These are phyloP conservation scores for Claviceps spartinae DNA, from an alignment of 2,329 filamentous ascomycete genomes.

Conservation along the genomic window DNA sequence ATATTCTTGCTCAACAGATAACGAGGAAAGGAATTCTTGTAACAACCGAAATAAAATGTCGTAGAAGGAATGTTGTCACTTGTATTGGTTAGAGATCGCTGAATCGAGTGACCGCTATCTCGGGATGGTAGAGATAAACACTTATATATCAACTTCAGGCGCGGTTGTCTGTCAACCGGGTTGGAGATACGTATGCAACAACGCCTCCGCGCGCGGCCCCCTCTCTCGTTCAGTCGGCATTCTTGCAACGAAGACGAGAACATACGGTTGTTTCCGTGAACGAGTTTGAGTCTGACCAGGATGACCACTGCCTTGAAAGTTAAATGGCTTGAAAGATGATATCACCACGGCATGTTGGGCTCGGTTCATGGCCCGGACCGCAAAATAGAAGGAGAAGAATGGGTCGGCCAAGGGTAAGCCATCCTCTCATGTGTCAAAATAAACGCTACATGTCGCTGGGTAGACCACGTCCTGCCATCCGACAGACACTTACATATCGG, in stretches of 20 bases:
- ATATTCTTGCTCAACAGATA: background rate
- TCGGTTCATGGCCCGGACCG: background rate
- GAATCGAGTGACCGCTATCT: background rate
- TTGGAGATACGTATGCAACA: background rate
- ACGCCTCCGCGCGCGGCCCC: too few relatives aligned
- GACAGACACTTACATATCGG: background rate
- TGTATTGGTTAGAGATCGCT: background rate
- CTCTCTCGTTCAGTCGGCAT: background rate
- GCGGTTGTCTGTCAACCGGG: background rate
- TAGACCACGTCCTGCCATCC: background rate
- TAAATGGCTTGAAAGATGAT: background rate
- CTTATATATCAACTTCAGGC: background rate
- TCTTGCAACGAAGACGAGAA: background rate
- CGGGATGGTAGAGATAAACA: background rate
- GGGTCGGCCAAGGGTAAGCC: background rate
- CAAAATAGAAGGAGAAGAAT: background rate
- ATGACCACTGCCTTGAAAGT: background rate
- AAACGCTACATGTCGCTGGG: background rate
- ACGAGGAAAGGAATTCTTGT: background rate
- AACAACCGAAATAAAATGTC: background rate
- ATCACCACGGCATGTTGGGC: background rate
- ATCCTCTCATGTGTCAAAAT: background rate
- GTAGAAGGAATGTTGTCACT: background rate
- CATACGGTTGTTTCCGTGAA: conserved; percentile 6
- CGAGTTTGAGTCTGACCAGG: conserved; percentile 1